phyloP scores from a whole-genome alignment of 75 land plant genomes.

The Pseudotsuga menziesii region DNA sequence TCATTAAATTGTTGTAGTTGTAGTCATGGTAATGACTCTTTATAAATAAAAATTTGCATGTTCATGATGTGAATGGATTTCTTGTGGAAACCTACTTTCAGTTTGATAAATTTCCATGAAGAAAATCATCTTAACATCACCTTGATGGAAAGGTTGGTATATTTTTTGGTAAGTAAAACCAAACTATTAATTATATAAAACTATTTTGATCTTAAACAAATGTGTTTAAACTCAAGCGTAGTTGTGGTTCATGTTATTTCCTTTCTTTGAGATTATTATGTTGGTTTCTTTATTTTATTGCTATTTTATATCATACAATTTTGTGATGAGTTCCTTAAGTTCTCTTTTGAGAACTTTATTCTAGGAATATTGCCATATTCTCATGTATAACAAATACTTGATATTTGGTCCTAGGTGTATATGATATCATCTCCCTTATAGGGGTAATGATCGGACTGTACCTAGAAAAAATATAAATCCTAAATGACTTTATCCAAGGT shows the following conservation, averaged over 20 bases:
- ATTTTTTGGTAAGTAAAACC: neutral
- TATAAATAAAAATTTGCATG: slow-evolving; percentile 15
- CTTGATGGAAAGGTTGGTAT: slow-evolving; percentile 7
- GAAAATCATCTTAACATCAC: neutral
- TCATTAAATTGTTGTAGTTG: too few species aligned
- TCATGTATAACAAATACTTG: slow-evolving; percentile 1
- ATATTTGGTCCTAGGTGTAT: neutral
- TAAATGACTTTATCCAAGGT: too few species aligned
- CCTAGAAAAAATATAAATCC: too few species aligned
- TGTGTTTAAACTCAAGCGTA: neutral
- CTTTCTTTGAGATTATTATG: neutral
- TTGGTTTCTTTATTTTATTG: neutral
- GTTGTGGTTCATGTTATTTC: neutral
- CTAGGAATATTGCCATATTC: slow-evolving; percentile 85
- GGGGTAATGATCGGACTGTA: too few species aligned
- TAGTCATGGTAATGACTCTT: neutral
- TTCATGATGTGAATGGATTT: slow-evolving; percentile 21
- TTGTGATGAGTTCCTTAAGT: slow-evolving; percentile 62
- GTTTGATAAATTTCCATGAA: neutral
- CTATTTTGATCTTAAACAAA: neutral
- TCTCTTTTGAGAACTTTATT: slow-evolving; percentile 71
- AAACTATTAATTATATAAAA: neutral
- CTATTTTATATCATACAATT: slow-evolving; percentile 42
- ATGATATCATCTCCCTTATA: too few species aligned
- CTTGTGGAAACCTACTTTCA: slow-evolving; percentile 12